Conservation (phyloP, 352 stramenopile species). For the Thraustochytrium striatum region DNA sequence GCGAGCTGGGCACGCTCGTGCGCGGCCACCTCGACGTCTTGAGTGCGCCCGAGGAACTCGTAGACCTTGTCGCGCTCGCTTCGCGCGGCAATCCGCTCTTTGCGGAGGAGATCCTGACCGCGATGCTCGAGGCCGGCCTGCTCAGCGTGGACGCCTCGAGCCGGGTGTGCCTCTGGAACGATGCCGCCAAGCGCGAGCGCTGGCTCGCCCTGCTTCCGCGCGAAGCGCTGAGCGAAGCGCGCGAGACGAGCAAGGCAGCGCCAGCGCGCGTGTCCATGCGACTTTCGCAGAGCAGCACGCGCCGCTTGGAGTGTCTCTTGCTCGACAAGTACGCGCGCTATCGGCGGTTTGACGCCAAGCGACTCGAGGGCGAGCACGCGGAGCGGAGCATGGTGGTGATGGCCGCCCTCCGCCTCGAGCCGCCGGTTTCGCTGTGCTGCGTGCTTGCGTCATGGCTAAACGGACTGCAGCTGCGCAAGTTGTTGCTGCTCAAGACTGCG, state of each 20-base stretch:
- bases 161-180: background rate
- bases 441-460: slow-evolving; percentile 6
- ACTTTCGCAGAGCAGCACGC: background rate
- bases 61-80: slow-evolving; percentile 11
- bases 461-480: background rate
- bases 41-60: background rate
- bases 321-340: background rate
- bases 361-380: background rate
- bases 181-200: background rate
- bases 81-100: slow-evolving; percentile 22
- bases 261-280: too few relatives aligned
- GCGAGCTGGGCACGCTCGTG: background rate
- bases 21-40: background rate
- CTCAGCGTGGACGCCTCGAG: background rate
- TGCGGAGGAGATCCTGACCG: background rate
- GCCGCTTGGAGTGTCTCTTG: background rate
- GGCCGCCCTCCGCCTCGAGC: background rate
- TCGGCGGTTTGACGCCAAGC: background rate
- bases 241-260: too few relatives aligned
- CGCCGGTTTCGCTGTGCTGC: background rate
- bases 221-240: too few relatives aligned
- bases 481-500: slow-evolving; percentile 19
- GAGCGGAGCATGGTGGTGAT: background rate
- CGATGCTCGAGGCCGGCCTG: background rate
- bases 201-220: too few relatives aligned